Conservation (phyloP, 1,284 basidiomycete genomes). For the Mrakiaceae sp. region DNA sequence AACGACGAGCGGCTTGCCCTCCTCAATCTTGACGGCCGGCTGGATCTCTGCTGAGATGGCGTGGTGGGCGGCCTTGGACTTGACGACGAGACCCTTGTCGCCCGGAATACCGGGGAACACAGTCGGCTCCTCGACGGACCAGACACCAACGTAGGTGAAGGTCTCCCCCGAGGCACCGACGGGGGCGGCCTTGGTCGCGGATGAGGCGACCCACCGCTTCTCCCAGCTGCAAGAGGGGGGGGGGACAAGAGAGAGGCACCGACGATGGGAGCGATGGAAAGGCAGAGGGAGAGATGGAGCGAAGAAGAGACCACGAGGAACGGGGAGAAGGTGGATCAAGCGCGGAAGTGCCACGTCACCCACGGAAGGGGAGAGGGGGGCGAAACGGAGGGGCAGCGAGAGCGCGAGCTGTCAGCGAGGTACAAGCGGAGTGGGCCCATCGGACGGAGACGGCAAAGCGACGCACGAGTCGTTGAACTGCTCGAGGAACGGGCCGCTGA, state of each 20-base stretch:
- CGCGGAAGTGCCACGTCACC: too few relatives aligned
- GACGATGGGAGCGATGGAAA: too few relatives aligned
- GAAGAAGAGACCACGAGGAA: neutral
- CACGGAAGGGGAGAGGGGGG: too few relatives aligned
- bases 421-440: neutral
- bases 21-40: constrained; percentile 24
- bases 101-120: constrained; percentile 58
- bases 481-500: constrained; percentile 92
- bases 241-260: constrained; percentile 22
- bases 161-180: constrained; percentile 66
- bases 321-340: neutral
- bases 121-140: constrained; percentile 84
- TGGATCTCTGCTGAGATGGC: constrained; percentile 92
- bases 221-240: constrained; percentile 53
- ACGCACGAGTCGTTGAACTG: constrained; percentile 55
- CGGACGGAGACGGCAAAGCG: too few relatives aligned
- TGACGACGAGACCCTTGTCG: constrained; percentile 81
- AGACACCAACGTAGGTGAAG: constrained; percentile 94
- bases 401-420: neutral
- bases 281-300: too few relatives aligned
- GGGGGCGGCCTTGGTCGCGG: constrained; percentile 93
- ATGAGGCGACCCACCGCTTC: constrained; percentile 87
- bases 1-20: constrained; percentile 79
- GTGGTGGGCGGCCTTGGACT: constrained; percentile 37
- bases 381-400: neutral